Evolutionary conservation across 345 rosid genomes (phyloP).

Genomic region (Ceriops decandra): DNA sequence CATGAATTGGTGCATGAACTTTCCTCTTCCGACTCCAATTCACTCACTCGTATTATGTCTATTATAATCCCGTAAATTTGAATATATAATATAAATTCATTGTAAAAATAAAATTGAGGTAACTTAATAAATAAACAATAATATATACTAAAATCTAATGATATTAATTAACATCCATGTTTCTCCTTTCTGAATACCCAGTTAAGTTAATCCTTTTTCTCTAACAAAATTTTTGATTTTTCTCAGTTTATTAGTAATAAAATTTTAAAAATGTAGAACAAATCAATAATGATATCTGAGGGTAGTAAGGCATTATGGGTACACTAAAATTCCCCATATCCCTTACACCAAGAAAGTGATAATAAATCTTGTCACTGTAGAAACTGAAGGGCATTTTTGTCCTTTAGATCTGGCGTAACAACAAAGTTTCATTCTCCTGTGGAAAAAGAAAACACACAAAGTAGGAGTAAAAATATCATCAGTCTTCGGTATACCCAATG

Average conservation of each 20-base stretch:
- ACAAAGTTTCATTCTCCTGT: slow-evolving; percentile 57
- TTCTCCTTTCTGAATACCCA: too few species aligned
- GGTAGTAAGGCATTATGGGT: slow-evolving; percentile 9
- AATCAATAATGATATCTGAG: background rate
- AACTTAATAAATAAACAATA: too few species aligned
- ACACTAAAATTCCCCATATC: slow-evolving; percentile 3
- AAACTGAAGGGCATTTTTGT: slow-evolving; percentile 30
- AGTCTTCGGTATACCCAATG: slow-evolving; percentile 43
- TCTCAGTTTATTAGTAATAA: background rate
- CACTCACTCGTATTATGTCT: too few species aligned
- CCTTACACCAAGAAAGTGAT: slow-evolving; percentile 16
- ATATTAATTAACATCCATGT: too few species aligned
- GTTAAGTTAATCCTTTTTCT: background rate
- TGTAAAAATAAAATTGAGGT: too few species aligned
- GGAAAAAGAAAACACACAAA: slow-evolving; percentile 35
- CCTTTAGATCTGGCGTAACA: slow-evolving; percentile 31
- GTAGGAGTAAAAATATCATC: slow-evolving; percentile 43
- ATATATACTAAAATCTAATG: too few species aligned
- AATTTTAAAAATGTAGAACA: background rate
- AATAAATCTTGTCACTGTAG: slow-evolving; percentile 25
- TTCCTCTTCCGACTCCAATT: too few species aligned
- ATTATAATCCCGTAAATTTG: too few species aligned
- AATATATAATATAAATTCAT: too few species aligned
- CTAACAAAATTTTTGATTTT: background rate
- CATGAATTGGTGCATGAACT: background rate